These are phyloP conservation scores for Xerocomus potaroensis DNA, from an alignment of 768 basidiomycete species.

Conservation along the genomic window DNA sequence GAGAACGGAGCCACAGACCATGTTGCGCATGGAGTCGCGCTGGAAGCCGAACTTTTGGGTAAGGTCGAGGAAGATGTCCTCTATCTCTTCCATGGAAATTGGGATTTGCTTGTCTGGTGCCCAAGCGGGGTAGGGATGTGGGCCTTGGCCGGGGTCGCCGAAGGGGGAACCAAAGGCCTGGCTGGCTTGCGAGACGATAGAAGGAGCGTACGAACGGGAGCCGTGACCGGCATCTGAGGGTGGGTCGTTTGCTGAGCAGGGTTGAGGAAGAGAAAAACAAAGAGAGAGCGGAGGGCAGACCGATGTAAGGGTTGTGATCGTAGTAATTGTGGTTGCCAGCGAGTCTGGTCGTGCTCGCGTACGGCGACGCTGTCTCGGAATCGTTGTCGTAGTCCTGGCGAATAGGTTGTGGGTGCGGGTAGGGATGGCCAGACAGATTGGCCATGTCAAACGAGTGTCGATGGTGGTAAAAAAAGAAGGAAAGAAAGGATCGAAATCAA, in stretches of 20 bases:
- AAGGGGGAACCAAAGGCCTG: constrained; percentile 56
- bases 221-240: constrained; percentile 31
- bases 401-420: constrained; percentile 28
- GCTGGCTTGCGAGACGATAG: constrained; percentile 59
- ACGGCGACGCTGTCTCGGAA: constrained; percentile 51
- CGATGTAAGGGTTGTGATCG: constrained; percentile 24
- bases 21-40: constrained; percentile 92
- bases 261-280: constrained; percentile 1
- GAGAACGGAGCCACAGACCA: constrained; percentile 44
- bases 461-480: constrained; percentile 5
- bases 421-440: constrained; percentile 38
- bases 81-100: constrained; percentile 96
- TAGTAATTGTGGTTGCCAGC: constrained; percentile 40
- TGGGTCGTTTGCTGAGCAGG: constrained; percentile 16
- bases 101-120: constrained; percentile 89
- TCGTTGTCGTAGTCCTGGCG: constrained; percentile 43
- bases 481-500: constrained; percentile 13
- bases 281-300: constrained; percentile 9
- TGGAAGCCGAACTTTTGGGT: constrained; percentile 99
- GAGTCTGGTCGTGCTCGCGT: constrained; percentile 55
- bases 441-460: constrained; percentile 31
- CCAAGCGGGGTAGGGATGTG: constrained; percentile 93
- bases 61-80: constrained; percentile 97
- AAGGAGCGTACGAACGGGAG: constrained; percentile 48
- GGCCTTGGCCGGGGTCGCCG: constrained; percentile 48